phyloP scores from a whole-genome alignment of 495 filamentous ascomycete species.

The Penicillium tannophilum region DNA sequence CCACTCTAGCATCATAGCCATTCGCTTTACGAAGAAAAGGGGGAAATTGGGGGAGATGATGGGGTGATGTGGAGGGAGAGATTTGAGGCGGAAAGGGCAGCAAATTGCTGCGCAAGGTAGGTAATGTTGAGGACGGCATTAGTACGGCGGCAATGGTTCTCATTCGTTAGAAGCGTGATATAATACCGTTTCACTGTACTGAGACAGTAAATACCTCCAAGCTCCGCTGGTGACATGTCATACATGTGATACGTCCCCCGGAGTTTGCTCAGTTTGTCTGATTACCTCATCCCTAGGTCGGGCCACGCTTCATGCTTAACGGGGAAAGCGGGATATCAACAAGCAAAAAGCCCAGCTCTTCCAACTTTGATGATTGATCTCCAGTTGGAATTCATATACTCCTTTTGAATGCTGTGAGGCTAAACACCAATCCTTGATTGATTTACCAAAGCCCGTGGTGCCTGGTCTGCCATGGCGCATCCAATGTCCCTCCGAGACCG shows the following conservation, averaged over 20 bases:
- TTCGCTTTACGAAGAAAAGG: conserved; percentile 48
- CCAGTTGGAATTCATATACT: conserved; percentile 10
- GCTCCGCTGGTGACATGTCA: background rate
- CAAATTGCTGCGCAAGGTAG: conserved; percentile 15
- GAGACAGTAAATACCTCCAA: background rate
- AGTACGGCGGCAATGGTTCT: background rate
- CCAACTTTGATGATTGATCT: background rate
- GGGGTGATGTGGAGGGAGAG: conserved; percentile 21
- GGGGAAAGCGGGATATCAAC: conserved; percentile 18
- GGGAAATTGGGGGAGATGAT: conserved; percentile 21
- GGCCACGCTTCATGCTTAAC: conserved; percentile 12
- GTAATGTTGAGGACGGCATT: conserved; percentile 3
- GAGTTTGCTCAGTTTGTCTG: conserved; percentile 24
- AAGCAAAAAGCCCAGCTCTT: conserved; percentile 9
- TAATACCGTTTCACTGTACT: conserved; percentile 13
- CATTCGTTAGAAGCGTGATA: conserved; percentile 5
- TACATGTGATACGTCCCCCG: conserved; percentile 18
- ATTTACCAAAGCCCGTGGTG: conserved; percentile 15
- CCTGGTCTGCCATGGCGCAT: conserved; percentile 62
- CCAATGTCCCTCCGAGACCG: conserved; percentile 86
- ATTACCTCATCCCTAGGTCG: conserved; percentile 13
- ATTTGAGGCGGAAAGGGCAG: conserved; percentile 20
- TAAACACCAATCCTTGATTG: conserved; percentile 11
- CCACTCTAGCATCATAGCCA: conserved; percentile 45
- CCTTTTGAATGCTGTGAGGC: background rate